A percentile compares a stretch with the other conserved stretches of the same genome.
Evolutionary conservation across 2,329 filamentous ascomycete species (phyloP).

Genomic region (Pseudogymnoascus sp.): DNA sequence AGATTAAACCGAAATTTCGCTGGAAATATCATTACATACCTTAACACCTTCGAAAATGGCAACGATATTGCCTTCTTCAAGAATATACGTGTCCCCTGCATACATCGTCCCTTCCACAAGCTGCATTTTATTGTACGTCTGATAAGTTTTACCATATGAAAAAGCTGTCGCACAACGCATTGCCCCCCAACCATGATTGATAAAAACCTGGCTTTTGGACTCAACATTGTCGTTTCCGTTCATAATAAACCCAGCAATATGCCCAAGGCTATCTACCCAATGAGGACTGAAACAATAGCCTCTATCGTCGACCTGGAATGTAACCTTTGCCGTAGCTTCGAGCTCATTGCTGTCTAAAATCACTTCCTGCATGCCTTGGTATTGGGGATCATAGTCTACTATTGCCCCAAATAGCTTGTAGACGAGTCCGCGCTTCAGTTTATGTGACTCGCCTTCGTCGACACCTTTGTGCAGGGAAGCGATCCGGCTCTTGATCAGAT

Average conservation of each 20-base stretch:
- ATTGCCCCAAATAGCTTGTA: constrained; percentile 30
- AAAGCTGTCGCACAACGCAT: constrained; percentile 44
- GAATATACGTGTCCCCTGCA: constrained; percentile 47
- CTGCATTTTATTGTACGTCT: constrained; percentile 52
- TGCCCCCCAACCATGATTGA: constrained; percentile 53
- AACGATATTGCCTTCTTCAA: constrained; percentile 34
- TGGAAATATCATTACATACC: constrained; percentile 22
- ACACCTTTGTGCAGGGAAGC: constrained; percentile 38
- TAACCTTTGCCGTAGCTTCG: constrained; percentile 37
- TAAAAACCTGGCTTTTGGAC: constrained; percentile 47
- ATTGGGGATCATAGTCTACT: constrained; percentile 49
- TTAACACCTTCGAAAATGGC: constrained; percentile 21
- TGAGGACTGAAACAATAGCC: constrained; percentile 48
- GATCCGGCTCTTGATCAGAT: constrained; percentile 41
- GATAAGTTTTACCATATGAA: constrained; percentile 40
- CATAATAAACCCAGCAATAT: constrained; percentile 54
- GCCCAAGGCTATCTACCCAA: constrained; percentile 52
- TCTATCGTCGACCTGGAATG: constrained; percentile 44
- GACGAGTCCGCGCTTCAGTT: constrained; percentile 23
- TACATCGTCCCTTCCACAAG: constrained; percentile 39
- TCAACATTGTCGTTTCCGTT: constrained; percentile 51
- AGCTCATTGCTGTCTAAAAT: constrained; percentile 36
- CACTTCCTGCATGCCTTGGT: constrained; percentile 52
- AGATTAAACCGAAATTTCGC: background rate
- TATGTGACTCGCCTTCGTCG: constrained; percentile 31